Percentiles rank a stretch among this genome's conserved stretches.
Evolutionary conservation across 2,329 filamentous ascomycete species (phyloP).

Genomic region (Diaporthe australafricana): DNA sequence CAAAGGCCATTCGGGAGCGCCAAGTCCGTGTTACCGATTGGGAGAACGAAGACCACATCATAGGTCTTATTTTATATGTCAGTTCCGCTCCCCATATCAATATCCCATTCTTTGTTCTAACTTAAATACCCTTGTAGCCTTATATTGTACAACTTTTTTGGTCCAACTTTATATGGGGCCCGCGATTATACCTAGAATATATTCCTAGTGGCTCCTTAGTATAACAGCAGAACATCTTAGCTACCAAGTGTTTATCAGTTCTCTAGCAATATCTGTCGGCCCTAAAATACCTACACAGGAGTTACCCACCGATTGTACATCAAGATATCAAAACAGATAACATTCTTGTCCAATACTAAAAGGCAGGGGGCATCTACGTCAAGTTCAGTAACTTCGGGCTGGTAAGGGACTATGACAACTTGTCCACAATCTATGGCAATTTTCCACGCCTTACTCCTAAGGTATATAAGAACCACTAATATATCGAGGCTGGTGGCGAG

Average conservation of each 20-base stretch:
- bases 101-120: no score
- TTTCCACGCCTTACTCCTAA: not conserved
- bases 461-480: not conserved
- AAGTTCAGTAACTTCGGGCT: slow-evolving; percentile 8
- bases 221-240: slow-evolving; percentile 20
- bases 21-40: slow-evolving; percentile 31
- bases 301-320: slow-evolving; percentile 31
- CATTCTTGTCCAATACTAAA: slow-evolving; percentile 33
- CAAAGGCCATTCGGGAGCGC: slow-evolving; percentile 5
- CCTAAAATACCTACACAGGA: slow-evolving; percentile 34
- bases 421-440: not conserved
- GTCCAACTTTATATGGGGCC: slow-evolving; percentile 16
- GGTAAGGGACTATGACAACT: not conserved
- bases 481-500: slow-evolving; percentile 1
- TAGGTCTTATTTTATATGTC: slow-evolving; percentile 41
- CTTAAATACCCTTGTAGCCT: slow-evolving; percentile 35
- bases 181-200: slow-evolving; percentile 37
- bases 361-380: slow-evolving; percentile 12
- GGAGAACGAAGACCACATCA: slow-evolving; percentile 41
- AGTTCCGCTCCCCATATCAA: not conserved
- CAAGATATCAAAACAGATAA: slow-evolving; percentile 37
- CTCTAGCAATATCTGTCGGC: slow-evolving; percentile 14
- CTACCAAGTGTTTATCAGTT: slow-evolving; percentile 29
- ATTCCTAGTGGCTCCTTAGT: slow-evolving; percentile 34
- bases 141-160: slow-evolving; percentile 19